A percentile compares a stretch with the other conserved stretches of the same genome.
phyloP scores from a whole-genome alignment of 2,329 filamentous ascomycete genomes.

The Mariannaea elegans region DNA sequence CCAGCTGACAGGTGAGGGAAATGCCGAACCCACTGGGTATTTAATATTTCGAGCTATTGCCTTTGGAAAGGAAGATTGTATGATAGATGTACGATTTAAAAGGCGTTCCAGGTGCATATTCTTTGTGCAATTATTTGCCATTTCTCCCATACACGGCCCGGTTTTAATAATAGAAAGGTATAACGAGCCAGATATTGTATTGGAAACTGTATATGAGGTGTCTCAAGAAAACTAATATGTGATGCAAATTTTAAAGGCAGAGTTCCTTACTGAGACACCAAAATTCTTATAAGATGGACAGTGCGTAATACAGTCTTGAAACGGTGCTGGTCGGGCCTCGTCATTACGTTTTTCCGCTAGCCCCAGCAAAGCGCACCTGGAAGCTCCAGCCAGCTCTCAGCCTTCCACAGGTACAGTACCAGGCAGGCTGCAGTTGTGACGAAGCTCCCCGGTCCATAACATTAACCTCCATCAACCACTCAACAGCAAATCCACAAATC shows the following conservation, averaged over 20 bases:
- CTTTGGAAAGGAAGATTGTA: not conserved
- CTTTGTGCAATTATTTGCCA: no score
- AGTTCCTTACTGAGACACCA: no score
- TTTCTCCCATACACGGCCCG: no score
- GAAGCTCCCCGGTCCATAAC: slow-evolving; percentile 46
- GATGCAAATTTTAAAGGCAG: not conserved
- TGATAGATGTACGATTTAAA: no score
- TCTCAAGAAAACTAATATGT: no score
- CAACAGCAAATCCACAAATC: slow-evolving; percentile 26
- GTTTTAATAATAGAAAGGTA: no score
- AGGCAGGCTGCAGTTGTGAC: slow-evolving; percentile 52
- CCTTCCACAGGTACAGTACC: slow-evolving; percentile 38
- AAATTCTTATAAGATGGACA: not conserved
- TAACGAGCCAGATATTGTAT: no score
- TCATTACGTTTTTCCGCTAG: slow-evolving; percentile 43
- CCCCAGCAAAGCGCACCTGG: slow-evolving; percentile 20
- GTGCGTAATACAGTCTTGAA: slow-evolving; percentile 12
- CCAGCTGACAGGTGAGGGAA: no score
- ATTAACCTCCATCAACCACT: slow-evolving; percentile 33
- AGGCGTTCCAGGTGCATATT: no score
- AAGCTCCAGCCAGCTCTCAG: slow-evolving; percentile 44
- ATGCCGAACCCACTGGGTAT: no score
- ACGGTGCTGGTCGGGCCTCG: slow-evolving; percentile 22
- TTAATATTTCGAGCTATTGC: no score
- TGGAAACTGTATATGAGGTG: no score